Evolutionary conservation across 495 filamentous ascomycete species (phyloP), one percentile per base, ranked within the genome.

Genomic region (Lasiosphaeriaceae sp.): DNA sequence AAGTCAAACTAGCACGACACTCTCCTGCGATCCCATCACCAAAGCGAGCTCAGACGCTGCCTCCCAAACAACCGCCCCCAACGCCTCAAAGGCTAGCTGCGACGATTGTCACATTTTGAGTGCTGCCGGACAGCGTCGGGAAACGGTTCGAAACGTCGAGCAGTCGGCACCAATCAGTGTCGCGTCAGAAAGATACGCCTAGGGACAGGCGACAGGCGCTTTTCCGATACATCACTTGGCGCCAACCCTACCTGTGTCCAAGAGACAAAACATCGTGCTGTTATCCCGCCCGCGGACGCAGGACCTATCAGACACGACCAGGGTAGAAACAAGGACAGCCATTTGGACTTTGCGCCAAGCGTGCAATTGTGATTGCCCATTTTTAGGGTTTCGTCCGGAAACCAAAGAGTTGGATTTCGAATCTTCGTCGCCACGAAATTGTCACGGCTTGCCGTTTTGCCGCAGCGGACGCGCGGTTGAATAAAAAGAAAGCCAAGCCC

Each of bases 161-260:
- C 26, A 31, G 26, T 9, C 3, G 26, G 26, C 26, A 31, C 9
- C 26, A 31, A 17, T 11, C 26, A 31, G 26, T 9, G 26, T 31
- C 9, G 26, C 26, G 26, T 31, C 26, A 31, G 9, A 9, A 31
- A 31, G 9, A 31, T 54, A 12, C 52, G 21, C 12, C 23, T 12
- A 19, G 52, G 46, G 34, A 52, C 31, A 22, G 29, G 6, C n/a
- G n/a, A n/a, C n/a, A n/a, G n/a, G n/a, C n/a, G 49, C 11, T 6
- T 7, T 45, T 34, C 44, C 14, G 41, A 54, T 46, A 23, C 16
- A 22, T 54, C 52, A 46, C 41, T 29, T 54, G n/a, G 39, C 43
- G 52, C 20, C 49, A 16, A 39, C n/a, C n/a, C 8, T 17, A 31
- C 22, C 7, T n/a, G 11, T 20, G 17, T 8, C 19, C 49, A 1